These are phyloP conservation scores for Quercus alba DNA, from an alignment of 306 rosid genomes.

Conservation along the genomic window DNA sequence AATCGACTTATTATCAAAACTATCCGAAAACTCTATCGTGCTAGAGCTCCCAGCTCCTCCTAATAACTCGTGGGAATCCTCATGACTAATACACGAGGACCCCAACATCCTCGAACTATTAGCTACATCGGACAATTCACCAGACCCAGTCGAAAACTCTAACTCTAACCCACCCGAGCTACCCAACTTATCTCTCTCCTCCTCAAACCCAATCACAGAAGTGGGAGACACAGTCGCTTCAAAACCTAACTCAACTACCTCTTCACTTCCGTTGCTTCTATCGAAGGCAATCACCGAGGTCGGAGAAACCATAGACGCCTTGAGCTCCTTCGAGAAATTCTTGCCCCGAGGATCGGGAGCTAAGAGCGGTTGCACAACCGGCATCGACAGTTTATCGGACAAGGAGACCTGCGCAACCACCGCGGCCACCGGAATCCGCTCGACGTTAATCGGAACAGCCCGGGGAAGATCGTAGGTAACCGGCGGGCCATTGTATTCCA, in stretches of 20 bases:
- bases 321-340: constrained; percentile 60
- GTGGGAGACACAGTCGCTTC: constrained; percentile 67
- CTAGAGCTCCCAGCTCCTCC: constrained; percentile 43
- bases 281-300: constrained; percentile 68
- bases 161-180: constrained; percentile 68
- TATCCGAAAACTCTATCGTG: constrained; percentile 50
- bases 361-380: constrained; percentile 81
- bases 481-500: constrained; percentile 74
- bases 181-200: constrained; percentile 60
- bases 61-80: constrained; percentile 50
- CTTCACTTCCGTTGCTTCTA: constrained; percentile 38
- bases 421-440: constrained; percentile 59
- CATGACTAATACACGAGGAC: constrained; percentile 39
- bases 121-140: constrained; percentile 45
- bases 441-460: constrained; percentile 71
- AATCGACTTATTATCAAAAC: constrained; percentile 52
- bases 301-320: constrained; percentile 63
- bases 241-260: constrained; percentile 40
- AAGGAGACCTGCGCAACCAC: constrained; percentile 49
- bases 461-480: constrained; percentile 64
- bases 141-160: constrained; percentile 63
- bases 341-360: constrained; percentile 41
- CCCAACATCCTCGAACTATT: constrained; percentile 35
- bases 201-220: constrained; percentile 71
- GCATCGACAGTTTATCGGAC: constrained; percentile 50